These are phyloP conservation scores for Agaricus subrufescens DNA, from an alignment of 768 basidiomycete genomes.

Conservation along the genomic window DNA sequence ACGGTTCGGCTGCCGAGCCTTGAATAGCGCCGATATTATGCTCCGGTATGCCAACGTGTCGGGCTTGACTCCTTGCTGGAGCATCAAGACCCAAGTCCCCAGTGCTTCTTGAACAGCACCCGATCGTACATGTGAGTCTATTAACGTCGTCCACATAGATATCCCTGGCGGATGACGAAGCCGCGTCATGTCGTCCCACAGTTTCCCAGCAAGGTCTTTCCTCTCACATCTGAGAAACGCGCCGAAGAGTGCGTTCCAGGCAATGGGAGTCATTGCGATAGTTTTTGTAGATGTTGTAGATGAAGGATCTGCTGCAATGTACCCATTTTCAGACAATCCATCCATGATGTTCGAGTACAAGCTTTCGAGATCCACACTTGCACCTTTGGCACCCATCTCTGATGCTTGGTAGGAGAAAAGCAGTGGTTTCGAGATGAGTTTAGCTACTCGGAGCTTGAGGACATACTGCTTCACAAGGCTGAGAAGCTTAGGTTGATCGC, in stretches of 20 bases:
- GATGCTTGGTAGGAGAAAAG: constrained; percentile 46
- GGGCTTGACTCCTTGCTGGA: constrained; percentile 48
- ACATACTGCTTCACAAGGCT: constrained; percentile 41
- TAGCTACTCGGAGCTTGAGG: constrained; percentile 44
- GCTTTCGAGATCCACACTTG: constrained; percentile 29
- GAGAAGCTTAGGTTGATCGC: constrained; percentile 27
- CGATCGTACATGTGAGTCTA: constrained; percentile 55
- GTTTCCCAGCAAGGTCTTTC: constrained; percentile 49
- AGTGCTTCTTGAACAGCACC: constrained; percentile 50
- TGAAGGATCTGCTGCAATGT: constrained; percentile 42
- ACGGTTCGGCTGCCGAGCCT: constrained; percentile 42
- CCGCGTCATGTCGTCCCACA: constrained; percentile 66
- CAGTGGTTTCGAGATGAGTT: constrained; percentile 44
- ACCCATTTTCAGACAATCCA: constrained; percentile 50
- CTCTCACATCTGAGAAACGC: constrained; percentile 56
- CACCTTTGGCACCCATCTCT: constrained; percentile 34
- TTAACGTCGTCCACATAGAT: constrained; percentile 65
- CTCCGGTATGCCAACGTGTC: constrained; percentile 65
- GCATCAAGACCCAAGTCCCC: constrained; percentile 62
- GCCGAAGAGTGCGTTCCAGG: constrained; percentile 64
- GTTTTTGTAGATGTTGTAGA: constrained; percentile 31
- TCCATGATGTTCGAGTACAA: constrained; percentile 49
- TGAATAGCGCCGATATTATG: constrained; percentile 58
- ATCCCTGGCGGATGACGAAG: constrained; percentile 47
- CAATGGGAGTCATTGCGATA: constrained; percentile 48